Evolutionary conservation across 1,139 yeast genomes (phyloP), one percentile per base, ranked within the genome.

Genomic region (Hemisphaericaspora xylanilytica): DNA sequence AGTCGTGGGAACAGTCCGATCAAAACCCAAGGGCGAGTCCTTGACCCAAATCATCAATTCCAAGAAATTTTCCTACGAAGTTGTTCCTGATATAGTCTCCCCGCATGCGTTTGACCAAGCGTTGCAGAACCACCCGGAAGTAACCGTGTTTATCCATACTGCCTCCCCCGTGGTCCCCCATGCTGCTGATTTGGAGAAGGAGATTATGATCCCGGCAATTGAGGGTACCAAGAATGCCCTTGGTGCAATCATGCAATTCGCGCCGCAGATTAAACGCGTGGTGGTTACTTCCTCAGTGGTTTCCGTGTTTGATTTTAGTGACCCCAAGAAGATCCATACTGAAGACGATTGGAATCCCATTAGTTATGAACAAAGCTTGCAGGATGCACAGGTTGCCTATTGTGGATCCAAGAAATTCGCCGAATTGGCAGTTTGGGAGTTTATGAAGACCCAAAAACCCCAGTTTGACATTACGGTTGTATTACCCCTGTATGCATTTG

Each of bases 401-500:
- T 33, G 43, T 20, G 58, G 50, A 1, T 54, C 61, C 14, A 58
- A 59, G 47, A 53, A 49, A 20, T 52, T 51, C 36, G 61, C 59
- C 14, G 63, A 59, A 41, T 43, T 45, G 43, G 52, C 52, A 8
- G 60, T 59, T 10, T 56, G 62, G 61, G 54, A 56, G 16, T 55
- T 52, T 39, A 43, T 53, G 28, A 44, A 49, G 28, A 35, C 43
- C 1, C 47, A 54, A 21, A 44, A 50, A 31, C 57, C 58, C 4
- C 42, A 43, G 12, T 58, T 59, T 30, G 43, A 43, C 18, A 33
- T 54, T 31, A 22, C 34, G n/a, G 14, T 32, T 9, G 13, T 32
- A 10, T 65, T 65, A 36, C 81, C 81, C 10, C 66, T 65, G 11
- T 70, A 58, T 40, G 74, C 73, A 18, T 68, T 68, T 46, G 74